Evolutionary conservation across 2,329 filamentous ascomycete species (phyloP), one percentile per base, ranked within the genome.

Genomic region (Chaetomiaceae sp.): DNA sequence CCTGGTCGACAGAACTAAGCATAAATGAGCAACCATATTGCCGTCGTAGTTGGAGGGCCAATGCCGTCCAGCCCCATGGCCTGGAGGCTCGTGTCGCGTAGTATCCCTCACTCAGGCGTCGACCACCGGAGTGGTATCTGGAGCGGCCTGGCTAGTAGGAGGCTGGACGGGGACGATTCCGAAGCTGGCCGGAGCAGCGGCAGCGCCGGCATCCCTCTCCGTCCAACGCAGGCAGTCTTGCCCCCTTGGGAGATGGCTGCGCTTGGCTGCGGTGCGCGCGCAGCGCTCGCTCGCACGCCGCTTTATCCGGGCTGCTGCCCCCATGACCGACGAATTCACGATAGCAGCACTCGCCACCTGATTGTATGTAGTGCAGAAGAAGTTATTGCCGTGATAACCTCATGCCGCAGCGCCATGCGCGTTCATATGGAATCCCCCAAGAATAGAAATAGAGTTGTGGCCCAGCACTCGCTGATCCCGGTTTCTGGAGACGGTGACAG

Each of bases 391-490:
- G 37, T 24, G 37, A 20, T 30, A 15, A n/a, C 17, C 3, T 14
- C 39, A 26, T 47, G 44, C 20, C 45, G 50, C 32, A 43, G 33
- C 34, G 39, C 15, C 27, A 24, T 39, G 34, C 34, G 30, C 41
- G 15, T 49, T 37, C 8, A 34, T 26, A 9, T 35, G 33, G 27
- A 36, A 36, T n/a, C 22, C 29, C 47, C 54, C 52, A 51, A 51
- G 38, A 53, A 58, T 55, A 58, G 56, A 56, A 51, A 54, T 52
- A 52, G 46, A 52, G 55, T 56, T 55, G 14, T n/a, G 49, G 38
- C 33, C 20, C 27, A 42, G 38, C 38, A 39, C 35, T 39, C 30
- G 18, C 17, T 37, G 38, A 54, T 51, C 55, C 53, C 45, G 56
- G 55, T 57, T 49, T 51, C 48, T 54, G 48, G 51, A 40, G 51